phyloP scores from a whole-genome alignment of 1,284 basidiomycete species.

The Cutaneotrichosporon arboriforme region DNA sequence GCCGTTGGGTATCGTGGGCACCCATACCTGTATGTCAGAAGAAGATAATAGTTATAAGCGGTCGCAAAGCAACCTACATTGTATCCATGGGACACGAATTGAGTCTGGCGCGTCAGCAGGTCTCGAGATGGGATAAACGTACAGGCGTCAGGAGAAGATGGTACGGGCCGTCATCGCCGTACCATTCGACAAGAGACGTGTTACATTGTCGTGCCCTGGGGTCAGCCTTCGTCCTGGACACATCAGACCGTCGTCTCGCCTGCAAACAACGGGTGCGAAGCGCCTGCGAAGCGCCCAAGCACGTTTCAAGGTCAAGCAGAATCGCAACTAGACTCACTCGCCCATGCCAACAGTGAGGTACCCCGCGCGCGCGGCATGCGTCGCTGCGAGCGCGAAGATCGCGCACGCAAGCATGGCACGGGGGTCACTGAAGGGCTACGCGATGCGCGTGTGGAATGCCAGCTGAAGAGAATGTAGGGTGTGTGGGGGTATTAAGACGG shows the following conservation, averaged over 20 bases:
- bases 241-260: too few relatives aligned
- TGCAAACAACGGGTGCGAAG: too few relatives aligned
- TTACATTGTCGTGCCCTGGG: slow-evolving; percentile 11
- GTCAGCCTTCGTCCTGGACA: not conserved
- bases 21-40: slow-evolving; percentile 33
- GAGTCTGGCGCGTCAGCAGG: slow-evolving; percentile 23
- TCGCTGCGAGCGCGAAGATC: not conserved
- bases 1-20: slow-evolving; percentile 32
- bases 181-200: slow-evolving; percentile 23
- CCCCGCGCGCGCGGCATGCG: slow-evolving; percentile 7
- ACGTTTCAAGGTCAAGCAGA: not conserved
- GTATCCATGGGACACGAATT: slow-evolving; percentile 37
- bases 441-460: too few relatives aligned
- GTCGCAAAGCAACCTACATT: slow-evolving; percentile 25
- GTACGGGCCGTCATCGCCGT: slow-evolving; percentile 43
- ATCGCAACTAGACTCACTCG: slow-evolving; percentile 3
- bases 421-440: not conserved
- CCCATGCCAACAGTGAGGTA: slow-evolving; percentile 19
- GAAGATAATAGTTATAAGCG: not conserved
- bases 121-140: slow-evolving; percentile 10
- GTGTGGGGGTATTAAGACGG: too few relatives aligned
- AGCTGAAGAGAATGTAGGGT: too few relatives aligned
- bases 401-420: not conserved
- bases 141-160: slow-evolving; percentile 44
- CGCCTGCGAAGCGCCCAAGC: not conserved